Conservation (phyloP, 371 early-diverging fungal species). For the Chytridium lagenaria region DNA sequence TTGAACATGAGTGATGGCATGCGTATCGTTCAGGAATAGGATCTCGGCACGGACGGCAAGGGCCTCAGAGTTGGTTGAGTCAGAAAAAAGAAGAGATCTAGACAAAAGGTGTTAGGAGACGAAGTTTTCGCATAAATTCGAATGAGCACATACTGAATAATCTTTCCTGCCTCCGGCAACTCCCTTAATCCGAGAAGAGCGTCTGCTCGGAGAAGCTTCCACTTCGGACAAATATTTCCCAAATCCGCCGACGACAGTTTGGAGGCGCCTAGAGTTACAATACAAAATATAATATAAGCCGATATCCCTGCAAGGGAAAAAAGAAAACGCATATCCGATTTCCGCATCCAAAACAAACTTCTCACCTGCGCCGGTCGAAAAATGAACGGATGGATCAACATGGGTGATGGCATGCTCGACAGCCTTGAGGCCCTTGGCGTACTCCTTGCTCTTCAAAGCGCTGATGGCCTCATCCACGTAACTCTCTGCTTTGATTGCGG, state of each 20-base stretch:
- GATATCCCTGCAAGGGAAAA: not conserved
- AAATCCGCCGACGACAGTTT: constrained; percentile 39
- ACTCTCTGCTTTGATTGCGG: constrained; percentile 17
- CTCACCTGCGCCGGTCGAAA: constrained; percentile 12
- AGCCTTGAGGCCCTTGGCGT: constrained; percentile 64
- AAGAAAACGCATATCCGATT: no score
- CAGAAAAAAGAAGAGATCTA: constrained; percentile 31
- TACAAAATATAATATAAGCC: not conserved
- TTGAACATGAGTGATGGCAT: constrained; percentile 40
- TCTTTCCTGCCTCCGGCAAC: constrained; percentile 69
- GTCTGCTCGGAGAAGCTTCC: constrained; percentile 76
- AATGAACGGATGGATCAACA: constrained; percentile 56
- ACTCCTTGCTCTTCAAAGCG: constrained; percentile 64
- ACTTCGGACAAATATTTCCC: constrained; percentile 64
- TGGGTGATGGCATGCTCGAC: constrained; percentile 68
- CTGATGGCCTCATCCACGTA: constrained; percentile 60
- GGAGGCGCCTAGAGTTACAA: constrained; percentile 11
- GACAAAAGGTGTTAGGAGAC: constrained; percentile 15
- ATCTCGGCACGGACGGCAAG: constrained; percentile 74
- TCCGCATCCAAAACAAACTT: no score
- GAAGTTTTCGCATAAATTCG: not conserved
- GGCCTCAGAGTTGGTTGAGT: constrained; percentile 78
- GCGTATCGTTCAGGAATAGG: constrained; percentile 70
- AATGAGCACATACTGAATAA: constrained; percentile 45
- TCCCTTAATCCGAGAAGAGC: constrained; percentile 72